A percentile compares a stretch with the other conserved stretches of the same genome.
Conservation (phyloP, 139 green algal species). For the Mesotaenium endlicherianum region DNA sequence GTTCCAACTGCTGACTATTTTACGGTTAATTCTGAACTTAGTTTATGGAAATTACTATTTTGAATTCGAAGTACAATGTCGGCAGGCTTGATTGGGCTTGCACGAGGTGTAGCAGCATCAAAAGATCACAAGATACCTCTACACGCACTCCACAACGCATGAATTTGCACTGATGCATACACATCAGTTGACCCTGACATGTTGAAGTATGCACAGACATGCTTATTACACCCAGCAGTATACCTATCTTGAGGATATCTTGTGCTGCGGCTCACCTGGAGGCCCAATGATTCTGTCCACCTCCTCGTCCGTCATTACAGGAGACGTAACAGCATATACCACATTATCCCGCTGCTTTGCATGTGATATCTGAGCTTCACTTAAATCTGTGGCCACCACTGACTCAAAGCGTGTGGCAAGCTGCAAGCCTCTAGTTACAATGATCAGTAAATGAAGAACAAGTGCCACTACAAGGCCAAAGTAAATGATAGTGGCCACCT, state of each 20-base stretch:
- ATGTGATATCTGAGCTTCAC: constrained; percentile 8
- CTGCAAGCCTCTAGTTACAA: not conserved
- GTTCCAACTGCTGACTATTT: no score
- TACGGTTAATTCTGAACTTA: no score
- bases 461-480: no score
- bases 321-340: not conserved
- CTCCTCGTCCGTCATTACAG: constrained; percentile 8
- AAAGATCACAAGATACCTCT: no score
- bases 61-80: no score
- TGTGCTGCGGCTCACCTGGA: not conserved
- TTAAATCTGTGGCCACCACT: constrained; percentile 30
- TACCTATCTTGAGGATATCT: not conserved
- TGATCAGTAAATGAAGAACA: not conserved
- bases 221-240: not conserved
- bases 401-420: constrained; percentile 7
- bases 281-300: constrained; percentile 23
- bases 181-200: no score
- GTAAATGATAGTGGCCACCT: not conserved
- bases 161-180: no score
- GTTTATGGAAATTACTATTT: no score
- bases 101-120: no score
- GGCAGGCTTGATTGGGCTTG: no score
- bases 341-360: constrained; percentile 13
- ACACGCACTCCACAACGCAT: no score
- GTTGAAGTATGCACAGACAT: no score